phyloP scores from a whole-genome alignment of 176 grass and related monocot species.

The Cenchrus americanus region DNA sequence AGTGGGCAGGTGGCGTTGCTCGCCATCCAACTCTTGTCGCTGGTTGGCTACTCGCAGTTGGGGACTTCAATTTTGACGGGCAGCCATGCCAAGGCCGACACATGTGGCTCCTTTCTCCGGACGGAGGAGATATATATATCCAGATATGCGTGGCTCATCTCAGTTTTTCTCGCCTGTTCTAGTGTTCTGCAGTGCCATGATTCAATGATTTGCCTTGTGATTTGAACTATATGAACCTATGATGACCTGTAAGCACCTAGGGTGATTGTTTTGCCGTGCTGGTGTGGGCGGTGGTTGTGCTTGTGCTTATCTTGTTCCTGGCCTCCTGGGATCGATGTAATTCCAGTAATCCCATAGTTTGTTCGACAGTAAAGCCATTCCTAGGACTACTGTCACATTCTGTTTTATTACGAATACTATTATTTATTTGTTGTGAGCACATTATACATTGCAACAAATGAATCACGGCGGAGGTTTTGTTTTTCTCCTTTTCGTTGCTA shows the following conservation, averaged over 20 bases:
- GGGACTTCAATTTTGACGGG: background rate
- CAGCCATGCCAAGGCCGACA: background rate
- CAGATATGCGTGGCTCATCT: no score
- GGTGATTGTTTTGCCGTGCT: background rate
- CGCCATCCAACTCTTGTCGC: conserved; percentile 25
- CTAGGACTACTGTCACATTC: no score
- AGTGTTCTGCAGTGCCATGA: background rate
- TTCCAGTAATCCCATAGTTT: background rate
- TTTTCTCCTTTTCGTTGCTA: no score
- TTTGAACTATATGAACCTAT: no score
- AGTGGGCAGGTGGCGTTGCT: conserved; percentile 20
- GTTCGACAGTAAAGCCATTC: no score
- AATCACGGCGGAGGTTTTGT: no score
- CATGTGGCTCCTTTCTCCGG: background rate
- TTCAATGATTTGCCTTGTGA: background rate
- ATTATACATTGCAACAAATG: no score
- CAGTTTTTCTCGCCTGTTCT: background rate
- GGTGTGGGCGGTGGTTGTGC: background rate
- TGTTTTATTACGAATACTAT: no score
- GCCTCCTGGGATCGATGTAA: background rate
- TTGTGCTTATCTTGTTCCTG: background rate
- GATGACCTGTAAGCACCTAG: background rate
- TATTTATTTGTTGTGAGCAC: no score
- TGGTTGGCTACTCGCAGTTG: background rate
- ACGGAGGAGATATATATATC: no score